These are phyloP conservation scores for Helianthus tuberosus DNA, from an alignment of 129 eudicot genomes.

Conservation along the genomic window DNA sequence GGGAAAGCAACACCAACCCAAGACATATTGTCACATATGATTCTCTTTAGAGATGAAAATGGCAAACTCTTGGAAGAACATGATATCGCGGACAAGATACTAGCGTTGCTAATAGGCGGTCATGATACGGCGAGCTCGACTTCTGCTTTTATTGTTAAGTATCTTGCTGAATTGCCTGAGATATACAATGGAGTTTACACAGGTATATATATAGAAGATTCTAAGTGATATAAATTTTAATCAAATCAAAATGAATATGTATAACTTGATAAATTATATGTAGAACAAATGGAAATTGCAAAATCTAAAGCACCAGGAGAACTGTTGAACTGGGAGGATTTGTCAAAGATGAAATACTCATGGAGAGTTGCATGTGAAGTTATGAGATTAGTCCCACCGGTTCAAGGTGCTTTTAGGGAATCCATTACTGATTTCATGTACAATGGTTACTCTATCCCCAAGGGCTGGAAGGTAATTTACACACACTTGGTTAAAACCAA, in stretches of 20 bases:
- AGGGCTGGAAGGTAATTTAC: constrained; percentile 46
- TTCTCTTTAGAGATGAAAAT: constrained; percentile 54
- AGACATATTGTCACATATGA: constrained; percentile 88
- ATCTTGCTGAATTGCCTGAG: constrained; percentile 83
- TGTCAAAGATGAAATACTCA: constrained; percentile 44
- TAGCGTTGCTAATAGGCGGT: constrained; percentile 77
- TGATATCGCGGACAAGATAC: constrained; percentile 75
- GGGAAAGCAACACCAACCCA: constrained; percentile 72
- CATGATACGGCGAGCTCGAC: constrained; percentile 94
- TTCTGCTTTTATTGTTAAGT: constrained; percentile 69
- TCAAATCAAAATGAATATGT: too few relatives aligned
- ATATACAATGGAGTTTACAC: constrained; percentile 66
- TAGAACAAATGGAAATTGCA: constrained; percentile 51
- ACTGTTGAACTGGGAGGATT: constrained; percentile 35
- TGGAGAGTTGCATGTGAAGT: constrained; percentile 53
- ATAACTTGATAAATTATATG: too few relatives aligned
- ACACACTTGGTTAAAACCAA: too few relatives aligned
- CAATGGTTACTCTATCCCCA: constrained; percentile 26
- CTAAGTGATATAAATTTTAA: too few relatives aligned
- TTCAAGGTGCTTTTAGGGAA: constrained; percentile 47
- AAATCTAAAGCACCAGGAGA: constrained; percentile 34
- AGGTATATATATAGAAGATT: constrained; percentile 40
- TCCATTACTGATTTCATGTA: constrained; percentile 36
- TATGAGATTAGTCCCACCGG: constrained; percentile 40
- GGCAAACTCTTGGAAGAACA: constrained; percentile 60